These are phyloP conservation scores for Chlamydomonas sphaeroides DNA, from an alignment of 139 green algal species.

Conservation along the genomic window DNA sequence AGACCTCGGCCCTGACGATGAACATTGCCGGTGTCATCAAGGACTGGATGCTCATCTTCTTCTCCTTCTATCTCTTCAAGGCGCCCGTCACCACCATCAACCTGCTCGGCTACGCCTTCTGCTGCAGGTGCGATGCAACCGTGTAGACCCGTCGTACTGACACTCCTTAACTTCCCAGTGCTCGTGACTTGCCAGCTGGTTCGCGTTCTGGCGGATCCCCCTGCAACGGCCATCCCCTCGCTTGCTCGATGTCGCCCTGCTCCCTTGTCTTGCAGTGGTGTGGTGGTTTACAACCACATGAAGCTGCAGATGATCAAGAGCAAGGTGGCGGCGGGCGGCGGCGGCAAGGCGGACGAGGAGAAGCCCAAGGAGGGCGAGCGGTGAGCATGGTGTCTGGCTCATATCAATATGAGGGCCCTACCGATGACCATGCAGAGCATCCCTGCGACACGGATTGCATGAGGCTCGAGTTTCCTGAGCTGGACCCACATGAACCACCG, in stretches of 20 bases:
- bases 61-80: slow-evolving; percentile 89
- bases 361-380: slow-evolving; percentile 31
- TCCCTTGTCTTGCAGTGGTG: slow-evolving; percentile 28
- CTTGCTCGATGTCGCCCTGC: too few relatives aligned
- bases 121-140: slow-evolving; percentile 70
- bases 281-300: slow-evolving; percentile 80
- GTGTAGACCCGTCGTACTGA: too few relatives aligned
- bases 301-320: slow-evolving; percentile 77
- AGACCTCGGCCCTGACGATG: slow-evolving; percentile 96
- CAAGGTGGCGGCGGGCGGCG: slow-evolving; percentile 44
- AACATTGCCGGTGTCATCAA: slow-evolving; percentile 98
- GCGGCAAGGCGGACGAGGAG: slow-evolving; percentile 50
- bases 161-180: too few relatives aligned
- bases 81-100: slow-evolving; percentile 88
- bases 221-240: too few relatives aligned
- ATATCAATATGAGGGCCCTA: too few relatives aligned
- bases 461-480: too few relatives aligned
- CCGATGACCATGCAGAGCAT: too few relatives aligned
- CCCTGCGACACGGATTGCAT: too few relatives aligned
- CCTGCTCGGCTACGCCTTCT: slow-evolving; percentile 80
- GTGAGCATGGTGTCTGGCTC: too few relatives aligned
- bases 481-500: too few relatives aligned
- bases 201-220: too few relatives aligned
- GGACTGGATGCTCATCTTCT: slow-evolving; percentile 98
- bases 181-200: too few relatives aligned